Evolutionary conservation across 2,329 filamentous ascomycete species (phyloP), one percentile per base, ranked within the genome.

Genomic region (Stromatinia cepivora): DNA sequence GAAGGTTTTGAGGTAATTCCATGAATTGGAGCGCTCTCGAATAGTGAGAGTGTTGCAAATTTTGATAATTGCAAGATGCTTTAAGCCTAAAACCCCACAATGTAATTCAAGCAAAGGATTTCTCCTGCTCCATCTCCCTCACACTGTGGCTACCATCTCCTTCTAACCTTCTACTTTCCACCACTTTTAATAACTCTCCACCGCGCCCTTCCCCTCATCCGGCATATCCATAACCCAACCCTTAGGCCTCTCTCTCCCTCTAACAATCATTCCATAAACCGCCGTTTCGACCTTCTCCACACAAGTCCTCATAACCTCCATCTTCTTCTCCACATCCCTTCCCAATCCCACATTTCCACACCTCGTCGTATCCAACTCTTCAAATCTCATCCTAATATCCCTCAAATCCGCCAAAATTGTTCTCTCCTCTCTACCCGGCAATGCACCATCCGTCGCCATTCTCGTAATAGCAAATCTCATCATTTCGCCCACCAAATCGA

Each of bases 401-500:
- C 94, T 89, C 78, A 98, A 86, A 80, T 98, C 95, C 11, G 86
- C 84, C 63, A 98, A 82, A 56, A 98, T 91, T 8, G 88, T 88
- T 52, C 87, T 80, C 20, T 82, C 75, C 72, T 79, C 73, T 73
- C 56, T 70, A 42, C 81, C 81, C 5, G 82, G 84, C 71, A 84
- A 79, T 74, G 79, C 74, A 70, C 77, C 78, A 50, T 71, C 89
- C 7, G 93, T 91, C 0, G 93, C 93, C 79, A 97, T 91, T 36
- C 89, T 88, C 8, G 94, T 94, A 64, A 97, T 95, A 0, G 93
- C 93, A 80, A 97, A 98, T 42, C 94, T 87, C 95, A 99, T 99
- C 83, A 98, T 85, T 82, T 99, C 95, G 52, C 95, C 95, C 1
- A 94, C 94, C 74, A 98, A 86, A 79, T 99, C 95, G 77, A 97